Base-by-base conservation (phyloP, 1,139 yeast species). In the Sugiyamaella sp. region DNA sequence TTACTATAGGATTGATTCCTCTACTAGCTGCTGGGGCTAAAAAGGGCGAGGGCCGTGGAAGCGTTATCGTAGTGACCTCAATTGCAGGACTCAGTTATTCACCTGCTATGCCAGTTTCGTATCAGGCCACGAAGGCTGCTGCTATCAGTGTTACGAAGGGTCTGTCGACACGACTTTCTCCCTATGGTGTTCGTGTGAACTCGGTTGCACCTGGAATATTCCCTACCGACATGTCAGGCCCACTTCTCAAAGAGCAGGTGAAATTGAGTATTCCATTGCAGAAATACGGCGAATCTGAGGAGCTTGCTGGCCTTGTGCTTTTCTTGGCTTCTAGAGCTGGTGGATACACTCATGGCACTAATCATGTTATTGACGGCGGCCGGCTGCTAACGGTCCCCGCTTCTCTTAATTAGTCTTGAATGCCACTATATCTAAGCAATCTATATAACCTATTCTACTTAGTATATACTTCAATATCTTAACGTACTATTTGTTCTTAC, bases 51-150 rank as follows among this genome's bases (percentile, higher is more conserved):
- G 54, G 52, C 16, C 41, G 56, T 22, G 54, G 56, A n/a, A 53
- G 84, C 58, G 83, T 87, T 60, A 75, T 87, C 70, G 84, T 89
- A 52, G 91, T 90, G 12, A 85, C 93, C 46, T 86, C 87, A 89
- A 84, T 91, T 20, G 95, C 90, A 46, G 80, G 80, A 61, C 84
- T 86, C 63, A 90, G 85, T 58, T 87, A 87, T 68, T 81, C 83
- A 53, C 95, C 95, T 12, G 91, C 86, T 69, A 80, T 84, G 52
- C 95, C 87, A 72, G 85, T 86, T 47, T 89, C 89, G 21, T 88
- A 88, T 75, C 86, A 86, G 72, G 84, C 86, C 68, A 84, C 91
- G 62, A 88, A 88, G 74, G 95, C 95, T 22, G 95, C 90, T 52
- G 87, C 85, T 48, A 78, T 83, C 57, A 93, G 86, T 69, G 76